phyloP scores from a whole-genome alignment of 306 rosid species.

The Crotalaria pallida region DNA sequence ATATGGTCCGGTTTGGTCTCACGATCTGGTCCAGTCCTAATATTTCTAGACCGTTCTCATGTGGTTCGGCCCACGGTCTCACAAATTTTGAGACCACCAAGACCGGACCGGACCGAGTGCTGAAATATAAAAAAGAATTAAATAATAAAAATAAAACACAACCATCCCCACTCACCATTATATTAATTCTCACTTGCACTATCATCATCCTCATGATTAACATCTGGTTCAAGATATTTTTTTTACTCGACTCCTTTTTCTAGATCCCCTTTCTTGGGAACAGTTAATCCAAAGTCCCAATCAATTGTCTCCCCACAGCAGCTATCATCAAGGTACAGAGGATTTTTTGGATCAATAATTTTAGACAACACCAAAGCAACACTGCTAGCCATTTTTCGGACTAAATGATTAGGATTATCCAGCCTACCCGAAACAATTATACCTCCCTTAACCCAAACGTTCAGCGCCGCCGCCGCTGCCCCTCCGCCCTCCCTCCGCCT shows the following conservation, averaged over 20 bases:
- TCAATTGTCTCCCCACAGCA: conserved; percentile 59
- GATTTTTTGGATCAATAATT: conserved; percentile 91
- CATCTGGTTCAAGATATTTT: conserved; percentile 40
- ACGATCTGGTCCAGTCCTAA: too few species aligned
- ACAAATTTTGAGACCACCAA: too few species aligned
- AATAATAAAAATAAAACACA: too few species aligned
- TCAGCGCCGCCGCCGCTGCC: too few species aligned
- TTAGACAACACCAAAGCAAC: conserved; percentile 82
- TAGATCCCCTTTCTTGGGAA: conserved; percentile 36
- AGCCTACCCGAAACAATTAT: conserved; percentile 75
- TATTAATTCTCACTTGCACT: conserved; percentile 70
- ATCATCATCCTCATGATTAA: conserved; percentile 45
- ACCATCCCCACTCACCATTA: too few species aligned
- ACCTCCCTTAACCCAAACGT: too few species aligned
- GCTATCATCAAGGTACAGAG: conserved; percentile 85
- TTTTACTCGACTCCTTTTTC: conserved; percentile 27
- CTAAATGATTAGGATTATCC: conserved; percentile 75
- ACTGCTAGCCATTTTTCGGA: conserved; percentile 82
- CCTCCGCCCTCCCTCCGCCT: too few species aligned
- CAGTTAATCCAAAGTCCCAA: conserved; percentile 70
- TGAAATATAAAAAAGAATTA: too few species aligned
- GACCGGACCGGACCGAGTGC: too few species aligned
- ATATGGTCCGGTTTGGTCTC: too few species aligned
- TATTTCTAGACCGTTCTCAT: too few species aligned
- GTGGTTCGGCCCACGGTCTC: too few species aligned